Conservation (phyloP, 495 filamentous ascomycete species). For the Neurospora sp. region DNA sequence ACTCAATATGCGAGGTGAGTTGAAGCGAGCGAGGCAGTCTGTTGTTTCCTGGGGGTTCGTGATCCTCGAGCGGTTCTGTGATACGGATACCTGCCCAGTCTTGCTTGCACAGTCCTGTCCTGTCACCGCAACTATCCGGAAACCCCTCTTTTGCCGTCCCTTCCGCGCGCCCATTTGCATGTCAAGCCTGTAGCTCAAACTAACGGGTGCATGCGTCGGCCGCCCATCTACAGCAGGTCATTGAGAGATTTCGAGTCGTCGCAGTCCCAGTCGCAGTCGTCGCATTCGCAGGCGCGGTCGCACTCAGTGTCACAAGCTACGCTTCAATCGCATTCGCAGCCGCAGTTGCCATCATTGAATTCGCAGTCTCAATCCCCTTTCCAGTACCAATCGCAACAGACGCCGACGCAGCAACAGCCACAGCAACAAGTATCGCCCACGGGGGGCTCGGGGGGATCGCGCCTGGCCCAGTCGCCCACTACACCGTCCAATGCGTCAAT, state of each 20-base stretch:
- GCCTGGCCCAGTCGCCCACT: slow-evolving; percentile 37
- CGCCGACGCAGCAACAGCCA: neutral
- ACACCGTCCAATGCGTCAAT: slow-evolving; percentile 36
- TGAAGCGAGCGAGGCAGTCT: neutral
- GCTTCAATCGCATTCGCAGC: neutral
- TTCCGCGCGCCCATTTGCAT: slow-evolving; percentile 5
- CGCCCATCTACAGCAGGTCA: slow-evolving; percentile 14
- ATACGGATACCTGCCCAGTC: neutral
- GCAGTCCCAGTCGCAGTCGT: slow-evolving; percentile 34
- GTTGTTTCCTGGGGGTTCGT: neutral
- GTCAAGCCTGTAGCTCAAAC: slow-evolving; percentile 12
- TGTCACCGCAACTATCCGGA: neutral
- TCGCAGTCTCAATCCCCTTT: neutral
- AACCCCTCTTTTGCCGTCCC: neutral
- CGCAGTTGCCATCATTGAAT: neutral
- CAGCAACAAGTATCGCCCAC: neutral
- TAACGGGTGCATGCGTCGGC: slow-evolving; percentile 19
- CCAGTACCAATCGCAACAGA: neutral
- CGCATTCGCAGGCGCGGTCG: neutral
- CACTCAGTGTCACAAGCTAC: neutral
- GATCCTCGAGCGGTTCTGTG: neutral
- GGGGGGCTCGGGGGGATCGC: slow-evolving; percentile 23
- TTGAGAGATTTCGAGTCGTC: slow-evolving; percentile 38
- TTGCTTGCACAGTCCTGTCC: neutral
- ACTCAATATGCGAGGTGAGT: slow-evolving; percentile 31